phyloP scores from a whole-genome alignment of 2,329 filamentous ascomycete genomes.

The Chaetothyriales sp. region DNA sequence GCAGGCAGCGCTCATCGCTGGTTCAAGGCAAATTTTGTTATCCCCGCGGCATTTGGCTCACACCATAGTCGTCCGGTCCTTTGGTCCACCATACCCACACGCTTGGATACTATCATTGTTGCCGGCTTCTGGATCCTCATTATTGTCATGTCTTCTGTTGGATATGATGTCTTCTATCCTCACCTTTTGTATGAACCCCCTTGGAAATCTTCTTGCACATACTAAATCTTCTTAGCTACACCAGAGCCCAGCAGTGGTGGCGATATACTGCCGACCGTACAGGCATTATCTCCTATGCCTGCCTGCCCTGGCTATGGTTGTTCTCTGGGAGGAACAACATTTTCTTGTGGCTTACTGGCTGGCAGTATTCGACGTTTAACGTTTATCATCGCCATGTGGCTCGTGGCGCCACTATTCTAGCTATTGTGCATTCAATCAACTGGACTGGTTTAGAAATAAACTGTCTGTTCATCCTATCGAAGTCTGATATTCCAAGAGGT shows the following conservation, averaged over 20 bases:
- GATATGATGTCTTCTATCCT: constrained; percentile 30
- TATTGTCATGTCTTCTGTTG: constrained; percentile 28
- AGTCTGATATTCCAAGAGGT: not conserved
- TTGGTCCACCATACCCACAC: constrained; percentile 34
- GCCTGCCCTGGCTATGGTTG: constrained; percentile 50
- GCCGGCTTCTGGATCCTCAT: constrained; percentile 32
- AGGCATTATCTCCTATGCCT: constrained; percentile 48
- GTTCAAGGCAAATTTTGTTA: constrained; percentile 25
- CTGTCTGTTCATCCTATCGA: constrained; percentile 1
- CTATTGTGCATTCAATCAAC: constrained; percentile 46
- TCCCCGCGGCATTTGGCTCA: constrained; percentile 29
- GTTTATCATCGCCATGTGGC: constrained; percentile 54
- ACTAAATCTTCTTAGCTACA: constrained; percentile 5
- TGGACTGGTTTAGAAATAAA: constrained; percentile 31
- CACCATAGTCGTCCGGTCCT: constrained; percentile 28
- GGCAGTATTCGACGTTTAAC: constrained; percentile 52
- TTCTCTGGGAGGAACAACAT: constrained; percentile 54
- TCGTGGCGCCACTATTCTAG: constrained; percentile 45
- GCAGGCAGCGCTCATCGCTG: constrained; percentile 17
- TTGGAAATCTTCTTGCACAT: not conserved
- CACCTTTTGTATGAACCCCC: constrained; percentile 38
- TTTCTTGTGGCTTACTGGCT: constrained; percentile 51
- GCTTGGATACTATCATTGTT: constrained; percentile 32
- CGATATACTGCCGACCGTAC: constrained; percentile 50
- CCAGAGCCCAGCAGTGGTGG: constrained; percentile 25